Evolutionary conservation across 352 stramenopile genomes (phyloP).

Genomic region (Pythium angustatum): DNA sequence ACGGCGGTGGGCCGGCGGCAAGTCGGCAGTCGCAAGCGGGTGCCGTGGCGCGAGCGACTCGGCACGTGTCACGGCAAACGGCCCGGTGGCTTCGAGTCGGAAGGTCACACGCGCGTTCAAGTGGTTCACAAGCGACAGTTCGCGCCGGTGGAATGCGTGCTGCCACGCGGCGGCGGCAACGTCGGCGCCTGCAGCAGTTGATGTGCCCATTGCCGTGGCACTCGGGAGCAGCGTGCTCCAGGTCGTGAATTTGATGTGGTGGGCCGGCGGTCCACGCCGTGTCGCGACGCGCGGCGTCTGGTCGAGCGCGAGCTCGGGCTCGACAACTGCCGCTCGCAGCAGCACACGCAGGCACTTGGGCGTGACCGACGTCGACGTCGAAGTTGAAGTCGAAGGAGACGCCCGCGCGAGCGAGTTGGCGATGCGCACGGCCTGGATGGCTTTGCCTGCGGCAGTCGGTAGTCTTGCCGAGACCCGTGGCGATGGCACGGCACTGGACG

Average conservation of each 20-base stretch:
- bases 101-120: conserved; percentile 65
- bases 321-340: conserved; percentile 60
- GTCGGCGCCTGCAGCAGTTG: too few relatives aligned
- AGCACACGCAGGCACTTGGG: conserved; percentile 61
- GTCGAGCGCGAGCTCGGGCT: conserved; percentile 66
- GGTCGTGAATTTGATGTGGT: conserved; percentile 74
- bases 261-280: conserved; percentile 16
- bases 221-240: conserved; percentile 60
- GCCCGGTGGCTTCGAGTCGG: conserved; percentile 60
- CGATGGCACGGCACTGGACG: background rate
- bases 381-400: conserved; percentile 15
- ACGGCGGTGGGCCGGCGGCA: conserved; percentile 55
- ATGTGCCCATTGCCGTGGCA: too few relatives aligned
- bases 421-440: conserved; percentile 64
- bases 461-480: background rate
- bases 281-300: conserved; percentile 33
- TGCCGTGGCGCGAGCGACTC: conserved; percentile 67
- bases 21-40: conserved; percentile 51
- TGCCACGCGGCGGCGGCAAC: conserved; percentile 19
- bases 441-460: conserved; percentile 54
- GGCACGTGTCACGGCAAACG: conserved; percentile 60
- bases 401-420: conserved; percentile 50
- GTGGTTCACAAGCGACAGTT: conserved; percentile 64
- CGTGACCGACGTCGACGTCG: conserved; percentile 11
- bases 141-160: conserved; percentile 51